Base-by-base conservation (phyloP, 164 flowering plant species). In the Magnolia changhungtana region DNA sequence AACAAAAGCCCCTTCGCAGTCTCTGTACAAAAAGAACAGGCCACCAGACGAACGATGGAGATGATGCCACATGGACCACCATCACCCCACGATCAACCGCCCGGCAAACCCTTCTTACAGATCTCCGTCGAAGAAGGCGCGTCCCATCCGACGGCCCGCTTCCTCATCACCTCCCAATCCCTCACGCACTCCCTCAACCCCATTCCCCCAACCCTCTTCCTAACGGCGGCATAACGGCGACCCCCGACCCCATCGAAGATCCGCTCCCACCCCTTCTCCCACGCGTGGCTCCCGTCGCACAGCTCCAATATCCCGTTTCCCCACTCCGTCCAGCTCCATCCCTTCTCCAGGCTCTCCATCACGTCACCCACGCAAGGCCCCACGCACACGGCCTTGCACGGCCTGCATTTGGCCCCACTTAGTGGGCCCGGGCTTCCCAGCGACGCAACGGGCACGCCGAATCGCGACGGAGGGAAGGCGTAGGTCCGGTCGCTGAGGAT, bases 361-460 rank as follows among this genome's bases (percentile, higher is more conserved):
- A 90, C 86, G 7, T 77, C 78, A 16, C 67, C 91, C 65, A 90
- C 95, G 77, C 98, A 92, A 5, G 76, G 69, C 2, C 91, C 95
- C 11, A 7, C 68, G 69, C 98, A 94, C 1, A 74, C 86, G 1
- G 92, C 83, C 74, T 20, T 84, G 80, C 99, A 96, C 6, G 98
- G 97, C 89, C 99, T 76, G 86, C 98, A 96, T 72, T 96, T 96
- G 23, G 91, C 92, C 23, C 98, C 99, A 50, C 95, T 96, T 29
- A 94, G 80, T 0, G 97, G 96, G 1, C 98, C 97, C 0, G 72
- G 85, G 77, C 97, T 92, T 20, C 89, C 82, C 75, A 96, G 7
- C 4, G 98, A 84, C 4, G 95, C 97, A 70, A 96, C 99, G 0
- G 97, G 99, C 1, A 96, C 99, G 0, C 96, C 98, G 71, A 7